Evolutionary conservation across 73 alveolate genomes (phyloP), one percentile per base, ranked within the genome.

Genomic region (Blepharisma stoltei): DNA sequence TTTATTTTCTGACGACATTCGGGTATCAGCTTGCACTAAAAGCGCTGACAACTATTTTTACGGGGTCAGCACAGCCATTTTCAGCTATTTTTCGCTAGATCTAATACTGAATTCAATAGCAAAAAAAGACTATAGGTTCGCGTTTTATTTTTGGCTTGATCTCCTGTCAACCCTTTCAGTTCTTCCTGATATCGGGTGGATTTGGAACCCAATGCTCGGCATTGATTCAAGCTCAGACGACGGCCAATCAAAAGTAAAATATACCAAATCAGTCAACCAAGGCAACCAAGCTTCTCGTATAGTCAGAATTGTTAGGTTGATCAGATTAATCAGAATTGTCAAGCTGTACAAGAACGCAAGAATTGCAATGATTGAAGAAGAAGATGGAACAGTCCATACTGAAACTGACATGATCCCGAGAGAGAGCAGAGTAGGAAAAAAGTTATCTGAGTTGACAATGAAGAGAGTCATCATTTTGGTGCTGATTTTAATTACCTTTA

Each of bases 1-100:
- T 7, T 82, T 93, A 6, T 90, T 93, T 77, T 95, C 97, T 8
- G 97, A 90, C 77, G 98, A 93, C 67, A 71, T 90, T 18, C 87
- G 97, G 82, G 81, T 77, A 6, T 46, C 84, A 7, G 88, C 88
- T 23, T 70, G 80, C 53, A 70, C 78, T n/a, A 82, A 81, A 80
- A 65, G 77, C 5, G 91, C 91, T 6, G 98, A 93, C 69, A 83
- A 54, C 44, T 67, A 25, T 20, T 90, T 90, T 60, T 27, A 46
- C 45, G 46, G 41, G 38, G 11, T 78, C 21, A 67, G 67, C 49
- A 20, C 84, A 14, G 4, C 46, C 43, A 20, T 46, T 6, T 44
- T 78, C 18, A 46, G 8, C 14, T 66, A 21, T 6, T 78, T 78
- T 20, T 8, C 76, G 9, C 6, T 67, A 41, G 86, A 78, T 38